Evolutionary conservation across 1,139 yeast species (phyloP), one percentile per base, ranked within the genome.

Genomic region (Debaryomyces nepalensis): DNA sequence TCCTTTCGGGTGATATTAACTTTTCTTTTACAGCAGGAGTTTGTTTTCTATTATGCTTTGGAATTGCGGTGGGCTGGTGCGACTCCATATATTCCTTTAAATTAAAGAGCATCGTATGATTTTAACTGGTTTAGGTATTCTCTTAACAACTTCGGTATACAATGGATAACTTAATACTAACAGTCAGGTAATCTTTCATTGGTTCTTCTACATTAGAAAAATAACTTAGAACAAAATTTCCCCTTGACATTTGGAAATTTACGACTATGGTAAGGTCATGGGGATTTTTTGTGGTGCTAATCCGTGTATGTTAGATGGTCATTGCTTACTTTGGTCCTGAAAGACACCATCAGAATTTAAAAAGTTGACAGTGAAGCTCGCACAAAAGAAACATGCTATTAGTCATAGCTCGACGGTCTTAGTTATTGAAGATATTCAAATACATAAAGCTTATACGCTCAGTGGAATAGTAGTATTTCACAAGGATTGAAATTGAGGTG

Each of bases 61-160:
- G 66, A 18, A 70, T 68, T 9, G 66, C 64, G 61, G 73, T 70
- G 0, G 63, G 68, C 67, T 64, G 73, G 74, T 26, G 68, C 68
- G 33, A 63, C 63, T 3, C 72, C 73, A 5, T 55, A 21, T 66
- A 65, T 48, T 53, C 67, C 26, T 52, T 66, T 31, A 73, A 68
- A 45, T 62, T 69, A 59, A 71, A 3, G 59, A 62, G 3, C 63
- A 66, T 49, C 55, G 72, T 43, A 57, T 73, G 2, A 62, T 68
- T 48, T 54, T 68, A 19, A 59, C 65, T 7, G 75, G 73, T 12
- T 51, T 68, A 4, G 33, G 33, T 30, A 18, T 30, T 21, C 18
- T 10, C n/a, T 5, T 14, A 12, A 26, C 4, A 7, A 10, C 4
- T 24, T 23, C n/a, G n/a, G n/a, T 26, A 26, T 2, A n/a, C 10